Percentiles rank a stretch among this genome's conserved stretches.
phyloP scores from a whole-genome alignment of 257 asterid species.

The Solanum phureja region DNA sequence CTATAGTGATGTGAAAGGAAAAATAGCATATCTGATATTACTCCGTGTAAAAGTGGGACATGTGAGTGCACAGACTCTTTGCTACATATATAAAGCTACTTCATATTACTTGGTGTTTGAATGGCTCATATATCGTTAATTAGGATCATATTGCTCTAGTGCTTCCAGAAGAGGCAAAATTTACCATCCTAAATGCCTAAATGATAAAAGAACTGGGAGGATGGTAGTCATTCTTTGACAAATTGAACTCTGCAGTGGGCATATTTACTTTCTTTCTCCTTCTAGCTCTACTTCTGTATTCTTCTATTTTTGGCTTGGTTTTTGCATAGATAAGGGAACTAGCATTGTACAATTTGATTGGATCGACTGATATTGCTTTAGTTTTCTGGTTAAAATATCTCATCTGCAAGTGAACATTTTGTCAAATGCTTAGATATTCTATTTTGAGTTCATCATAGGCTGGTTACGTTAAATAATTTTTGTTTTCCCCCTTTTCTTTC shows the following conservation, averaged over 20 bases:
- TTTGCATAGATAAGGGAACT: neutral
- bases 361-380: neutral
- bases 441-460: neutral
- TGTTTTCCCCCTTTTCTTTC: neutral
- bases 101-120: neutral
- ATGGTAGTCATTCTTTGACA: neutral
- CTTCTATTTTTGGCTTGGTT: neutral
- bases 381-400: neutral
- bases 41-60: constrained; percentile 36
- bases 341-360: neutral
- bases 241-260: neutral
- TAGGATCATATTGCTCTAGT: neutral
- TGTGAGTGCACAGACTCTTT: constrained; percentile 29
- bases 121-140: neutral
- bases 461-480: neutral
- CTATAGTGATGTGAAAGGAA: constrained; percentile 62
- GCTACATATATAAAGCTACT: constrained; percentile 26
- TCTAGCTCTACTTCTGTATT: neutral
- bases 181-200: neutral
- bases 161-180: neutral
- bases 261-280: neutral
- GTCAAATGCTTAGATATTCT: neutral
- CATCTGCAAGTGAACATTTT: neutral
- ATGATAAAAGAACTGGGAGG: neutral
- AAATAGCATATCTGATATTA: constrained; percentile 20